phyloP scores from a whole-genome alignment of 1,284 basidiomycete species.

The Sutorius eximius region DNA sequence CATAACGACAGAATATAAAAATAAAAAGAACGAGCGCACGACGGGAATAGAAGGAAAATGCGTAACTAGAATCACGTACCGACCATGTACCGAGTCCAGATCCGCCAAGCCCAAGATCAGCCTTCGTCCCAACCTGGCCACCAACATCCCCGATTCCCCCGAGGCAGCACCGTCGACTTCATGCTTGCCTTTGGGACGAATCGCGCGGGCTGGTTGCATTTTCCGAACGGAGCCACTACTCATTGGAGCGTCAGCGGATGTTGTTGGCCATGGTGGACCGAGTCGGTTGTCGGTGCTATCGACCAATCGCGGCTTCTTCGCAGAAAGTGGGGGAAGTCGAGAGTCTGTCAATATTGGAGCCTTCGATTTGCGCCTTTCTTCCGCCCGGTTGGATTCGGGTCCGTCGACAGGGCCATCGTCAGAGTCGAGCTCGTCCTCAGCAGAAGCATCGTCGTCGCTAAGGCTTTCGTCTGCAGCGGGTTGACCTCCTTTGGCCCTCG shows the following conservation, averaged over 20 bases:
- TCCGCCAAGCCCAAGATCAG: conserved; percentile 49
- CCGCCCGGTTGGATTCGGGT: conserved; percentile 23
- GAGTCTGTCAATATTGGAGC: conserved; percentile 29
- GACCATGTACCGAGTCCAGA: conserved; percentile 53
- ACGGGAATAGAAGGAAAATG: conserved; percentile 1
- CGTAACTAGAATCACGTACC: conserved; percentile 43
- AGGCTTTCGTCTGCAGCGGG: conserved; percentile 27
- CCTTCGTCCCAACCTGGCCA: conserved; percentile 32
- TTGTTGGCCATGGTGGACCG: conserved; percentile 21
- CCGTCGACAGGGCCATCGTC: conserved; percentile 37
- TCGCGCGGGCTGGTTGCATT: conserved; percentile 20
- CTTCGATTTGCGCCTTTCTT: conserved; percentile 30
- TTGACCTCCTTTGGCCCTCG: conserved; percentile 30
- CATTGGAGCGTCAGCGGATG: conserved; percentile 16
- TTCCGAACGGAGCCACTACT: conserved; percentile 19
- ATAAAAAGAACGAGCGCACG: neutral
- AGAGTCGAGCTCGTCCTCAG: conserved; percentile 44
- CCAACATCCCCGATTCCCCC: conserved; percentile 16
- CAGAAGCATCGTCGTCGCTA: conserved; percentile 28
- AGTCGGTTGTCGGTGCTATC: conserved; percentile 22
- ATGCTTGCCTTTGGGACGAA: conserved; percentile 29
- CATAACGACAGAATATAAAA: neutral
- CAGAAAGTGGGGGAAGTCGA: conserved; percentile 16
- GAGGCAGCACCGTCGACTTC: conserved; percentile 22
- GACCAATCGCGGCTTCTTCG: conserved; percentile 28